Evolutionary conservation across 371 early-diverging fungal species (phyloP).

Genomic region (Mucor velutinosus): DNA sequence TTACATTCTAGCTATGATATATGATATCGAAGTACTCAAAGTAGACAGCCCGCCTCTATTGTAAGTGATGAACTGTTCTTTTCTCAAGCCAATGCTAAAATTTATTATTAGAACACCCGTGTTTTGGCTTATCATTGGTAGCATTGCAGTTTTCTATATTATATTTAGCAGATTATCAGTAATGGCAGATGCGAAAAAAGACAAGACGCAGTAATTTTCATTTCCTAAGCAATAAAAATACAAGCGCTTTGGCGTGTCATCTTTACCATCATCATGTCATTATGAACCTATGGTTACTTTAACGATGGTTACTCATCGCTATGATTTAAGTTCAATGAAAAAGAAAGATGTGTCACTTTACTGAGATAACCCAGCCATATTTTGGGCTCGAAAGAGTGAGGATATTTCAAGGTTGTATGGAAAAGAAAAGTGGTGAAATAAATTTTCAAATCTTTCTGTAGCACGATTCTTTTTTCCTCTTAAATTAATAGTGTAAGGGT

Average conservation of each 20-base stretch:
- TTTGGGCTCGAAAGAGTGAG: not conserved
- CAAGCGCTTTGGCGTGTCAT: not conserved
- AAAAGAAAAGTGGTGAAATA: not conserved
- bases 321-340: slow-evolving; percentile 4
- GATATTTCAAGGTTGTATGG: not conserved
- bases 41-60: not conserved
- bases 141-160: not conserved
- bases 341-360: slow-evolving; percentile 3
- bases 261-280: not conserved
- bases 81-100: not conserved
- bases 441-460: not conserved
- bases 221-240: not conserved
- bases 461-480: not conserved
- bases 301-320: not conserved
- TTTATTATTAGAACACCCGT: not conserved
- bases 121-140: not conserved
- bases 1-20: not conserved
- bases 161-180: not conserved
- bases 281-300: not conserved
- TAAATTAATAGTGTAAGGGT: not conserved
- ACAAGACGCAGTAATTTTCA: not conserved
- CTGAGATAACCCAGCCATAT: not conserved
- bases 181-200: not conserved
- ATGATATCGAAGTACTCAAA: not conserved
- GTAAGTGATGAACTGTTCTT: not conserved